Evolutionary conservation across 495 filamentous ascomycete genomes (phyloP).

Genomic region (Usnea hakonensis): DNA sequence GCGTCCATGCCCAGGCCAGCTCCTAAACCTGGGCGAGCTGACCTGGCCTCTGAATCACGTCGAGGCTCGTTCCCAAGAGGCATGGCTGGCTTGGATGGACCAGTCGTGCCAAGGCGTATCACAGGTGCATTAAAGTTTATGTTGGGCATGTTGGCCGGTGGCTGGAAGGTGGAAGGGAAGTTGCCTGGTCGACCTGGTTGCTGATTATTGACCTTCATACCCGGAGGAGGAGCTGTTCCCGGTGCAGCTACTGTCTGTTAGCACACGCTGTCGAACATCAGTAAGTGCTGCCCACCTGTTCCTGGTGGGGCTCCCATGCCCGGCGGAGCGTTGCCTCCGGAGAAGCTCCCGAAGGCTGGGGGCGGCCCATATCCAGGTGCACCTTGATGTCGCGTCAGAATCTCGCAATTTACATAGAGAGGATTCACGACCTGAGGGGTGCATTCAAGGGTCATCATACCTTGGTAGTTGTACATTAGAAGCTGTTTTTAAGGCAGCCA

Average conservation of each 20-base stretch:
- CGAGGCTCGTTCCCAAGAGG: conserved; percentile 35
- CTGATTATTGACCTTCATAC: conserved; percentile 61
- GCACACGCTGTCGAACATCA: conserved; percentile 8
- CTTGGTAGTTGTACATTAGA: conserved; percentile 71
- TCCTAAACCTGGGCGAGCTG: conserved; percentile 62
- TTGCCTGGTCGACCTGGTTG: conserved; percentile 67
- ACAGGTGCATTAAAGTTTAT: conserved; percentile 98
- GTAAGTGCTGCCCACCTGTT: conserved; percentile 56
- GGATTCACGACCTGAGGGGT: conserved; percentile 9
- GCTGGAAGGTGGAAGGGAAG: conserved; percentile 79
- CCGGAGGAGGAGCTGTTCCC: conserved; percentile 68
- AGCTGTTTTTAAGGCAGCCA: not conserved
- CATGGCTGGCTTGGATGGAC: conserved; percentile 57
- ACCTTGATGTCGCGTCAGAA: conserved; percentile 24
- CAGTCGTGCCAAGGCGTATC: conserved; percentile 75
- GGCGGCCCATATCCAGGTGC: conserved; percentile 59
- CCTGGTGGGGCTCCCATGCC: conserved; percentile 73
- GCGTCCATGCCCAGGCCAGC: conserved; percentile 55
- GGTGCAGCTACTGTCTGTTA: conserved; percentile 64
- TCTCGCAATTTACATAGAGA: conserved; percentile 8
- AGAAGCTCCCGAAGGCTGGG: conserved; percentile 65
- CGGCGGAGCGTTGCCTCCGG: conserved; percentile 50
- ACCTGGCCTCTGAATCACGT: conserved; percentile 43
- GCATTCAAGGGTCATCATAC: conserved; percentile 38
- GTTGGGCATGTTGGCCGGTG: conserved; percentile 86